phyloP scores from a whole-genome alignment of 2,329 filamentous ascomycete genomes.

The Chrysoporthe deuterocubensis region DNA sequence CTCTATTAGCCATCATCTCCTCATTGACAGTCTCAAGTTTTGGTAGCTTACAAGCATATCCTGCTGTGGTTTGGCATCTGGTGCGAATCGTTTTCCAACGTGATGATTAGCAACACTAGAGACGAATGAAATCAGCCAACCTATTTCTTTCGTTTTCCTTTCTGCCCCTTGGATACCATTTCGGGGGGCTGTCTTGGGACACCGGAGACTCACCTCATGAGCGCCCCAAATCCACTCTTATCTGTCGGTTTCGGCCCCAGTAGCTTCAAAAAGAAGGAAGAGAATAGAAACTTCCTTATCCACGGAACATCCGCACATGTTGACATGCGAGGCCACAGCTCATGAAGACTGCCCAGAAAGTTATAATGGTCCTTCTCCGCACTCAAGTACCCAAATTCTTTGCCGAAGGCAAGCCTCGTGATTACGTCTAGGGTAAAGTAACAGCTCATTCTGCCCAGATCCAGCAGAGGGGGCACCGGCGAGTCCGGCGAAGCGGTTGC shows the following conservation, averaged over 20 bases:
- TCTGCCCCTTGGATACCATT: slow-evolving; percentile 38
- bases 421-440: slow-evolving; percentile 56
- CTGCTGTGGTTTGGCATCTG: slow-evolving; percentile 45
- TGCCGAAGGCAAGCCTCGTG: slow-evolving; percentile 48
- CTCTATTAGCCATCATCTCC: background rate
- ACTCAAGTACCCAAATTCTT: slow-evolving; percentile 46
- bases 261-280: slow-evolving; percentile 36
- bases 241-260: slow-evolving; percentile 13
- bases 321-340: slow-evolving; percentile 44
- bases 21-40: background rate
- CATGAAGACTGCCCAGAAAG: slow-evolving; percentile 44
- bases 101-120: slow-evolving; percentile 48
- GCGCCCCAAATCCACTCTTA: slow-evolving; percentile 10
- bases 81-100: slow-evolving; percentile 50
- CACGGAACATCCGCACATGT: slow-evolving; percentile 47
- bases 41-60: slow-evolving; percentile 51
- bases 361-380: slow-evolving; percentile 46
- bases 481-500: background rate
- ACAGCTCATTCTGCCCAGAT: slow-evolving; percentile 47
- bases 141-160: slow-evolving; percentile 45
- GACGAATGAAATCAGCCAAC: slow-evolving; percentile 45
- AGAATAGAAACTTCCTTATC: slow-evolving; percentile 45
- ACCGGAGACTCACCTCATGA: slow-evolving; percentile 36
- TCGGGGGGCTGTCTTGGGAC: slow-evolving; percentile 41
- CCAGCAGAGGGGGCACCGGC: slow-evolving; percentile 39